Base-by-base conservation (phyloP, 208 protist species). In the Trypanosomatidae sp. region DNA sequence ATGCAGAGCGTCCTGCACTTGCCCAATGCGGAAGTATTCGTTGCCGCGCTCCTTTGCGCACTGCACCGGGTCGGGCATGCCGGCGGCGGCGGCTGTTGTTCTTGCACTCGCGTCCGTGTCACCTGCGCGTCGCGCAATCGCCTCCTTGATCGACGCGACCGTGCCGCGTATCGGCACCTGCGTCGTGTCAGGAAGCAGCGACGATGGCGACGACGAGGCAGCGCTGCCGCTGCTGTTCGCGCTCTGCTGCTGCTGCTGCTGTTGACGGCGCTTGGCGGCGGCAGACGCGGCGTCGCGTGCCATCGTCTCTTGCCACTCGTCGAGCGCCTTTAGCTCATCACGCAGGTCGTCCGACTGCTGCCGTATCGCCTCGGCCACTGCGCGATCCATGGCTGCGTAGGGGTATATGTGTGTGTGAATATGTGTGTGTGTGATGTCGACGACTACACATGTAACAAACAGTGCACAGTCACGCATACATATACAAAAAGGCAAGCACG, bases 301-400 rank as follows among this genome's bases (percentile, higher is more conserved):
- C 38, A 91, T 53, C 24, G 73, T 56, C 6, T 87, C 67, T 45
- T 92, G 71, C 84, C 83, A 92, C 50, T 68, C 47, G 39, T 82
- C 66, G 22, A 91, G 53, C 7, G 87, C 77, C 40, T 83, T 90
- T 30, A 90, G 54, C 62, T 88, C 82, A 28, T 92, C 76, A 3
- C 77, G 59, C n/a, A 91, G 57, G 56, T 94, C 82, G 18, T 92
- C 81, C 1, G 79, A 71, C 57, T 90, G 79, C 44, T 86, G 79
- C 42, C 66, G 68, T 45, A 94, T 89, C 21, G 67, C 58, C 33
- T 74, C 62, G 13, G 71, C 61, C 13, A 77, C 24, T 41, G 20
- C 61, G 19, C 52, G 60, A 23, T 69, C 40, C 69, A 78, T 78
- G 3, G 35, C n/a, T n/a, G n/a, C n/a, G n/a, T n/a, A n/a, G n/a